Evolutionary conservation across 371 early-diverging fungal species (phyloP).

Genomic region (Circinella umbellata): DNA sequence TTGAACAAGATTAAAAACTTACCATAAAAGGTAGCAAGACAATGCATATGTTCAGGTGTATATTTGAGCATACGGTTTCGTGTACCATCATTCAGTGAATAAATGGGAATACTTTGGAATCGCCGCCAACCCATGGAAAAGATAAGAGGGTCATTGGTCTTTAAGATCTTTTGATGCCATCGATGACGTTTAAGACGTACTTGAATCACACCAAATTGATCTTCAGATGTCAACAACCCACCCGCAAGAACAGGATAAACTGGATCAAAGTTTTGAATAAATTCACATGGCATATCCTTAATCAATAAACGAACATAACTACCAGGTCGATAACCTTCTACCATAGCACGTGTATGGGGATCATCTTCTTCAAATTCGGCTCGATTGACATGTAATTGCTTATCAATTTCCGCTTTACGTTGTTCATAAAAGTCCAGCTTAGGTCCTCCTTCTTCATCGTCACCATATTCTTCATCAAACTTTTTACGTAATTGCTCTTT

Average conservation of each 20-base stretch:
- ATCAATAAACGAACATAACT: conserved; percentile 92
- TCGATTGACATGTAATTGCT: conserved; percentile 80
- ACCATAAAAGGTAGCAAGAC: conserved; percentile 94
- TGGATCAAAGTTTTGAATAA: conserved; percentile 90
- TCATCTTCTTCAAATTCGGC: conserved; percentile 89
- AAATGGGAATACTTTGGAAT: conserved; percentile 96
- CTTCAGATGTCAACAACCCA: conserved; percentile 87
- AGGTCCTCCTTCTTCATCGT: conserved; percentile 65
- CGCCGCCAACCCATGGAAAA: conserved; percentile 99
- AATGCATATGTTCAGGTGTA: conserved; percentile 99
- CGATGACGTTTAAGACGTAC: conserved; percentile 98
- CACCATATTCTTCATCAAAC: conserved; percentile 88
- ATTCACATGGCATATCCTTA: conserved; percentile 91
- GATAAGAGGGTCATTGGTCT: conserved; percentile 97
- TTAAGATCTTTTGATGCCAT: conserved; percentile 96
- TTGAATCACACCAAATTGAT: conserved; percentile 91
- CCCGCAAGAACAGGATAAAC: conserved; percentile 89
- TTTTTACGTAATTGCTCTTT: conserved; percentile 91
- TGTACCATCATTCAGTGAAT: conserved; percentile 91
- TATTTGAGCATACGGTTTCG: conserved; percentile 98
- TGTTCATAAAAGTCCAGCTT: conserved; percentile 85
- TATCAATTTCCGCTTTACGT: conserved; percentile 84
- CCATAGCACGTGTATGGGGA: conserved; percentile 71
- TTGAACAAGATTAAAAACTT: conserved; percentile 21
- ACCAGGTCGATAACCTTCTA: conserved; percentile 91